A percentile compares a stretch with the other conserved stretches of the same genome.
These are phyloP conservation scores for Auricularia sp. DNA, from an alignment of 768 basidiomycete species.

Conservation along the genomic window DNA sequence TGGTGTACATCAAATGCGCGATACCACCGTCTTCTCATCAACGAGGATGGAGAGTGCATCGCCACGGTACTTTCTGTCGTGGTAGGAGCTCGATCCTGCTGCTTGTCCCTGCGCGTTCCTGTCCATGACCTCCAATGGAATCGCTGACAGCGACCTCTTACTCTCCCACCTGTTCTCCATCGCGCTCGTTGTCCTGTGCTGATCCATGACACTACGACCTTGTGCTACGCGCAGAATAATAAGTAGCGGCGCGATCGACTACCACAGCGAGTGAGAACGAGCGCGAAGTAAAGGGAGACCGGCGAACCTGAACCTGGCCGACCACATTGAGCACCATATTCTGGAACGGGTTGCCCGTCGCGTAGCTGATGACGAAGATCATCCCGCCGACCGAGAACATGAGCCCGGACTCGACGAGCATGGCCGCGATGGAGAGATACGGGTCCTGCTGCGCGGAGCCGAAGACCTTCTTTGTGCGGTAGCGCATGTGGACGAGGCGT, in stretches of 20 bases:
- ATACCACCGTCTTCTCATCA: too few species aligned
- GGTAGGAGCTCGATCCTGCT: too few species aligned
- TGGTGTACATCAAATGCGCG: too few species aligned
- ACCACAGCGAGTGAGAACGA: neutral
- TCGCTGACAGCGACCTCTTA: too few species aligned
- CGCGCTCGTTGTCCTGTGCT: too few species aligned
- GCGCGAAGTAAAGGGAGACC: neutral
- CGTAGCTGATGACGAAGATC: conserved; percentile 23
- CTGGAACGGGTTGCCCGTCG: conserved; percentile 16
- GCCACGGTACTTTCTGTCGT: too few species aligned
- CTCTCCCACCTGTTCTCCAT: too few species aligned
- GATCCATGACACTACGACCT: neutral
- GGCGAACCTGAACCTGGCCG: conserved; percentile 18
- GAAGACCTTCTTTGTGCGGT: conserved; percentile 8
- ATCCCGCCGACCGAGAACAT: conserved; percentile 18
- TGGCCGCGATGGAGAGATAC: conserved; percentile 8
- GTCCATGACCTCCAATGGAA: too few species aligned
- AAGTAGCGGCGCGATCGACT: neutral
- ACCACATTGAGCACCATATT: conserved; percentile 25
- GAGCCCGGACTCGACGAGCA: conserved; percentile 28
- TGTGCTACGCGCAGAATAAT: neutral
- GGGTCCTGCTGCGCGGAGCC: neutral
- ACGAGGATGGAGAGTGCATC: too few species aligned
- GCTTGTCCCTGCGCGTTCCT: too few species aligned
- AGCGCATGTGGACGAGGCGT: conserved; percentile 19